These are phyloP conservation scores for Testicularia cyperi DNA, from an alignment of 1,284 basidiomycete genomes.

Conservation along the genomic window DNA sequence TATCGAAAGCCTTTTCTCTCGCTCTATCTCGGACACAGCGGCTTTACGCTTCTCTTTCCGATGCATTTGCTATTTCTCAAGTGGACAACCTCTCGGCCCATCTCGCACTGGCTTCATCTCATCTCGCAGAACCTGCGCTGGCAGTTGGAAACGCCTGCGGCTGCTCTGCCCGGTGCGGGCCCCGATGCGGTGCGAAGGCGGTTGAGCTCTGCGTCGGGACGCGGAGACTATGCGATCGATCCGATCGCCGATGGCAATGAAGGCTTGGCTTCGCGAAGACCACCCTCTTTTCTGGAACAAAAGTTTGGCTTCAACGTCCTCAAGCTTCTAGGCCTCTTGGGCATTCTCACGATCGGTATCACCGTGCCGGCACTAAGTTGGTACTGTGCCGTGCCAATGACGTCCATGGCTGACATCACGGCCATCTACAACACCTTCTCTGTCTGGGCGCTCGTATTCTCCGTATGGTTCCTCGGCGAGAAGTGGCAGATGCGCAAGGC, in stretches of 20 bases:
- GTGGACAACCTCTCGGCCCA: slow-evolving; percentile 20
- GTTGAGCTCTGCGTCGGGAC: slow-evolving; percentile 23
- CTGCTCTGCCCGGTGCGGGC: slow-evolving; percentile 10
- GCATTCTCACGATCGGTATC: slow-evolving; percentile 50
- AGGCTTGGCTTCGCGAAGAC: slow-evolving; percentile 5
- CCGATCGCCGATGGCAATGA: slow-evolving; percentile 1
- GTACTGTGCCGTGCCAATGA: slow-evolving; percentile 57
- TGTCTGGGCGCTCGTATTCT: slow-evolving; percentile 58
- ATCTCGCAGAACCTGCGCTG: slow-evolving; percentile 49
- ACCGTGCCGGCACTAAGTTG: slow-evolving; percentile 56
- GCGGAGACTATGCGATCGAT: slow-evolving; percentile 1
- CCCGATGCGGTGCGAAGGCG: slow-evolving; percentile 31
- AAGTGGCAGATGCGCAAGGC: slow-evolving; percentile 53
- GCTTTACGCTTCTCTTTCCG: slow-evolving; percentile 51
- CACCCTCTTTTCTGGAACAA: slow-evolving; percentile 13
- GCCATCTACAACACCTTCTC: slow-evolving; percentile 60
- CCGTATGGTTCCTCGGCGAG: slow-evolving; percentile 56
- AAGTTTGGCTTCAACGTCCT: slow-evolving; percentile 27
- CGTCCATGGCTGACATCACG: slow-evolving; percentile 59
- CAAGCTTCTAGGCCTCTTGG: slow-evolving; percentile 30
- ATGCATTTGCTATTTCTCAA: slow-evolving; percentile 47
- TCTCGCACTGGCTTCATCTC: slow-evolving; percentile 42
- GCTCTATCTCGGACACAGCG: slow-evolving; percentile 54
- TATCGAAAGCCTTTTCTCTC: slow-evolving; percentile 56
- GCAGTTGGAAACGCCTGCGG: slow-evolving; percentile 41